Conservation (phyloP, 805 yeast species). For the Cyberlindnera amylophila region DNA sequence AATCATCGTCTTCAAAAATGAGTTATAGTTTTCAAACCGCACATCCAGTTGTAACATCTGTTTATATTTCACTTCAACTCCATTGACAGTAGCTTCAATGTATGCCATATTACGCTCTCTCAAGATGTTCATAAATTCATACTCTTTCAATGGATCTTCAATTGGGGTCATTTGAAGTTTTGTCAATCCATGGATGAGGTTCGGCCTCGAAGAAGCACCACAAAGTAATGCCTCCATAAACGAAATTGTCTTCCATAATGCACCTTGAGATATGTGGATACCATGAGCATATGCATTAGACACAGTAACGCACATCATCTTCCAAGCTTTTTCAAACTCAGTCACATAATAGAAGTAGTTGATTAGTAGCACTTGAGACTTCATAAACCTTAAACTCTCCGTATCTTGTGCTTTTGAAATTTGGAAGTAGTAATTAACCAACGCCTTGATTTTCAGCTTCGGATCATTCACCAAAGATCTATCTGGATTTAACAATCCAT, state of each 20-base stretch:
- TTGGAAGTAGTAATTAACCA: conserved; percentile 18
- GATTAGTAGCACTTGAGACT: conserved; percentile 19
- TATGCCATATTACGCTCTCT: conserved; percentile 17
- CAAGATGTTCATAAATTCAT: conserved; percentile 16
- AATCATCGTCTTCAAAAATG: conserved; percentile 3
- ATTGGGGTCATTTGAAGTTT: conserved; percentile 4
- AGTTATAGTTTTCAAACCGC: conserved; percentile 14
- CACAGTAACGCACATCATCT: conserved; percentile 19
- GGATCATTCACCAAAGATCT: conserved; percentile 4
- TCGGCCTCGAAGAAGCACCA: conserved; percentile 20
- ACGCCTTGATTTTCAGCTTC: conserved; percentile 1
- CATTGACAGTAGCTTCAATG: conserved; percentile 13
- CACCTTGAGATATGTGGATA: conserved; percentile 18
- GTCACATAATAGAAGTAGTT: conserved; percentile 20
- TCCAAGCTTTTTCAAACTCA: conserved; percentile 23
- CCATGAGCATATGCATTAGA: conserved; percentile 23
- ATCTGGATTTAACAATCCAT: conserved; percentile 5
- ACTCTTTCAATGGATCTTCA: conserved; percentile 18
- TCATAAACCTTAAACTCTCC: conserved; percentile 16
- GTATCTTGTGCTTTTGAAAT: conserved; percentile 17
- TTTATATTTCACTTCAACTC: conserved; percentile 3
- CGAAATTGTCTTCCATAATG: conserved; percentile 21
- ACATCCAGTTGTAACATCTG: conserved; percentile 13
- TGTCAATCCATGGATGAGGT: conserved; percentile 11
- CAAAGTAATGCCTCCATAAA: conserved; percentile 21